Conservation (phyloP, 2,329 filamentous ascomycete species). For the Thielaviopsis musarum region DNA sequence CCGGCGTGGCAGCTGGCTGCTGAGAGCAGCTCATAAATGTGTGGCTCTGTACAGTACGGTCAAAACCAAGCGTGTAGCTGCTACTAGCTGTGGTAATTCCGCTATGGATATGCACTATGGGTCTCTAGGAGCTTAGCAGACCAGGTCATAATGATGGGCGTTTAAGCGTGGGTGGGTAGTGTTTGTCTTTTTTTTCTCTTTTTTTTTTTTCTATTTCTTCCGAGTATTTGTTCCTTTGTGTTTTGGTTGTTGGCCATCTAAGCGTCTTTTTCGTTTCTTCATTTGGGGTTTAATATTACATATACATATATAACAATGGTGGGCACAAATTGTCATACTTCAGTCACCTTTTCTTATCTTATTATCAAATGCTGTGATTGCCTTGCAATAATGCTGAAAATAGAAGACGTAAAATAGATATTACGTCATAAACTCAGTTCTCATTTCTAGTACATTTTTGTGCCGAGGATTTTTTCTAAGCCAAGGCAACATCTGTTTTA, state of each 20-base stretch:
- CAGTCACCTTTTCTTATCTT: no score
- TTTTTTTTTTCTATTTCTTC: neutral
- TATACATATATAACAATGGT: no score
- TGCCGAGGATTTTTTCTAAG: no score
- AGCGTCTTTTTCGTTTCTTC: neutral
- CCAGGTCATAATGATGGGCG: neutral
- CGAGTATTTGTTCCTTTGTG: neutral
- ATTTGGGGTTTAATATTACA: neutral
- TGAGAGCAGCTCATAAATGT: neutral
- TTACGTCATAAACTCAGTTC: no score
- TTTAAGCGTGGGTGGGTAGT: neutral
- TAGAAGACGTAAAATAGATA: no score
- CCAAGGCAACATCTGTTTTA: no score
- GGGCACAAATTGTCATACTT: no score
- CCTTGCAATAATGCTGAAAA: no score
- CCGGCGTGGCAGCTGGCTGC: slow-evolving; percentile 62
- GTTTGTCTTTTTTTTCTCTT: neutral
- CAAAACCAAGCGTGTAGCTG: neutral
- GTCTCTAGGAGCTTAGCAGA: neutral
- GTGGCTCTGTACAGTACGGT: neutral
- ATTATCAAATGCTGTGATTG: no score
- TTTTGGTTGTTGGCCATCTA: neutral
- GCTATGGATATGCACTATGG: neutral
- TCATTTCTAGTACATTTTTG: no score
- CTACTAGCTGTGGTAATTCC: neutral